Evolutionary conservation across 78 protist genomes (phyloP), one percentile per base, ranked within the genome.

Genomic region (Protostelium mycophagum): DNA sequence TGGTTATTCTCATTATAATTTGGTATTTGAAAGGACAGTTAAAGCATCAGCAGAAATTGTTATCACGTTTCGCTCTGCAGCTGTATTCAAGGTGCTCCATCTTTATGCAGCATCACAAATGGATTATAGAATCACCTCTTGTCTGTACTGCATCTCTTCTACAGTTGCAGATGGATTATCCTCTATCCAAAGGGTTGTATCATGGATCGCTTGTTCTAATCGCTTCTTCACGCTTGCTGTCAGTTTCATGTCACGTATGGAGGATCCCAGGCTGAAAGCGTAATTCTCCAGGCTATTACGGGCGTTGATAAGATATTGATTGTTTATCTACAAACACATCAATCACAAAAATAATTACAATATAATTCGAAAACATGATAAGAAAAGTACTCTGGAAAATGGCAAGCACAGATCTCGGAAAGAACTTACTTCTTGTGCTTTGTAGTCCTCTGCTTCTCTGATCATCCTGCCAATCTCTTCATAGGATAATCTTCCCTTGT

Each of bases 401-500:
- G 73, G 5, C 73, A 51, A 51, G 5, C 73, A 25, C 31, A 94
- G 90, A 34, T 85, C 29, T 51, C 88, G 88, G 86, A 91, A 84
- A 83, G 38, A 73, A 0, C 0, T 63, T 84, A 89, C 96, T 92
- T 95, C 98, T 86, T 93, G 91, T 85, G 38, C 83, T 87, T 90
- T 90, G 83, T 39, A 73, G 86, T 95, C 96, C 90, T 96, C 99
- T 28, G 99, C 99, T 85, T 98, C 98, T 35, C 38, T 28, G 28
- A 99, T 93, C 99, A 99, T 98, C 38, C 92, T 88, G 90, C 98
- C 98, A 85, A 98, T 98, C 86, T 99, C 98, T 35, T 94, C 97
- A 34, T 94, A 37, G 39, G 97, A 38, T 25, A 98, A 95, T 34
- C 99, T 91, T 84, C 97, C 98, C 96, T 96, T 97, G 94, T 97